Percentiles rank a stretch among this genome's conserved stretches.
phyloP scores from a whole-genome alignment of 805 yeast genomes.

The Monosporozyma unispora region DNA sequence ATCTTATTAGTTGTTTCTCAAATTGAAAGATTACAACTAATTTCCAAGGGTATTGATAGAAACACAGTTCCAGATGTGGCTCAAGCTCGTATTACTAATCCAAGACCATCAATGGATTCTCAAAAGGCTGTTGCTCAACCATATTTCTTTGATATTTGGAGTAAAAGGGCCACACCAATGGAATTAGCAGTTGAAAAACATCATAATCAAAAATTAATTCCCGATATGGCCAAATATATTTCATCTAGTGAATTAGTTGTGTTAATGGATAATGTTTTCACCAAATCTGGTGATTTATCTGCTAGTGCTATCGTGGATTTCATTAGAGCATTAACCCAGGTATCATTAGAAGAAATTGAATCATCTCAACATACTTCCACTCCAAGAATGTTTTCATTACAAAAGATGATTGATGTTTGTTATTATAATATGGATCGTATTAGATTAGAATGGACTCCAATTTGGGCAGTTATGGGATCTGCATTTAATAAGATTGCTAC shows the following conservation, averaged over 20 bases:
- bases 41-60: slow-evolving; percentile 81
- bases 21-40: slow-evolving; percentile 79
- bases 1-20: slow-evolving; percentile 77
- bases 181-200: slow-evolving; percentile 64
- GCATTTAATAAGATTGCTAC: slow-evolving; percentile 82
- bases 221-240: slow-evolving; percentile 47
- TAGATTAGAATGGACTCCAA: slow-evolving; percentile 90
- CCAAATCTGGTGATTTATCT: slow-evolving; percentile 66
- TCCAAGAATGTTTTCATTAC: slow-evolving; percentile 88
- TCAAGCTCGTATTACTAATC: slow-evolving; percentile 57
- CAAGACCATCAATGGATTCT: slow-evolving; percentile 45
- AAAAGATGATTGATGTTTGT: slow-evolving; percentile 94
- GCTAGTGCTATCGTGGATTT: slow-evolving; percentile 84
- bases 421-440: slow-evolving; percentile 96
- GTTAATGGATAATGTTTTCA: slow-evolving; percentile 77
- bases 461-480: slow-evolving; percentile 90
- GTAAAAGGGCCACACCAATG: slow-evolving; percentile 45
- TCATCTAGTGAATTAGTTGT: slow-evolving; percentile 64
- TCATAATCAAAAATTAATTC: slow-evolving; percentile 58
- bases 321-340: slow-evolving; percentile 77
- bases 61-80: slow-evolving; percentile 78
- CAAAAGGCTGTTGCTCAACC: slow-evolving; percentile 32
- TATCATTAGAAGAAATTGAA: slow-evolving; percentile 83
- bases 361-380: slow-evolving; percentile 72
- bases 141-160: slow-evolving; percentile 49